These are phyloP conservation scores for Leishmania gerbilli DNA, from an alignment of 208 protist species.

Conservation along the genomic window DNA sequence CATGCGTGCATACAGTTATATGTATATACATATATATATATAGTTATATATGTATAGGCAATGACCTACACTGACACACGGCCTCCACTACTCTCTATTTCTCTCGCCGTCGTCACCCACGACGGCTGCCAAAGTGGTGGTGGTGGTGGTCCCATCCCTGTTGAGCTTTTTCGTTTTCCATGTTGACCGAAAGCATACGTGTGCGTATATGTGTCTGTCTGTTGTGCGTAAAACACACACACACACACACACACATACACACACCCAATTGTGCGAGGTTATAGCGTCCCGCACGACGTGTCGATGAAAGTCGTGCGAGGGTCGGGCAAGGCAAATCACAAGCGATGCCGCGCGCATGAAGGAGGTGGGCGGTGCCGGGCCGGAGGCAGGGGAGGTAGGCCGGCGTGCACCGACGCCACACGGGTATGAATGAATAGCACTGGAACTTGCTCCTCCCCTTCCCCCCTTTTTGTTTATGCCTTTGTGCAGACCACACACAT, in stretches of 20 bases:
- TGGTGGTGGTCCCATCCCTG: neutral
- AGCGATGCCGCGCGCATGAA: neutral
- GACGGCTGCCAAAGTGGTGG: too few species aligned
- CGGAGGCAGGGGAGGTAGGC: neutral
- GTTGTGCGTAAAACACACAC: neutral
- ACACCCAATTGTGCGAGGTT: neutral
- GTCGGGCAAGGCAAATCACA: neutral
- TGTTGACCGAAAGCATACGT: neutral
- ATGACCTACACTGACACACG: too few species aligned
- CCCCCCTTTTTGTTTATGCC: too few species aligned
- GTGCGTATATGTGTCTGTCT: neutral
- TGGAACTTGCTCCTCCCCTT: too few species aligned
- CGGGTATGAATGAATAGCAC: too few species aligned
- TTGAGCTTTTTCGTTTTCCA: neutral
- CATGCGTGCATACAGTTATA: too few species aligned
- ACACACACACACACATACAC: too few species aligned
- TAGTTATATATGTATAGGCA: neutral
- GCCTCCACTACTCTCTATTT: too few species aligned
- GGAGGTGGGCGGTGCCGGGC: neutral
- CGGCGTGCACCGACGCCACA: too few species aligned
- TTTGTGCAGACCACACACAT: too few species aligned
- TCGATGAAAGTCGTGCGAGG: neutral
- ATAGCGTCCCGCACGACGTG: neutral
- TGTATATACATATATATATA: neutral
- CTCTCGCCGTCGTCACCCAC: too few species aligned